These are phyloP conservation scores for Rhodamnia rubescens DNA, from an alignment of 345 rosid genomes.

Conservation along the genomic window DNA sequence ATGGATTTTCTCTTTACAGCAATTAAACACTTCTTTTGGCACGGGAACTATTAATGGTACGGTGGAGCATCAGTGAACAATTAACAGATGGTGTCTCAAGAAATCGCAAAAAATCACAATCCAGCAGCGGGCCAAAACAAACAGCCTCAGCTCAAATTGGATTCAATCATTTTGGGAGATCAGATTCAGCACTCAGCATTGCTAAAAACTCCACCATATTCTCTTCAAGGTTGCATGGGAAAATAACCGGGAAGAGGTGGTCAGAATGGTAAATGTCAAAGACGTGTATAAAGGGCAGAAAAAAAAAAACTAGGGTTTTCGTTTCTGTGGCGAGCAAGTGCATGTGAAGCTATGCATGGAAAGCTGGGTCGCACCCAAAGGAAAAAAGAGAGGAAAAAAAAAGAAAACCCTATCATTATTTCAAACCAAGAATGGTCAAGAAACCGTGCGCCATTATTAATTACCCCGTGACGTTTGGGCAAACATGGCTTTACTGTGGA, in stretches of 20 bases:
- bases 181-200: not conserved
- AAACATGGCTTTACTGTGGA: conserved; percentile 55
- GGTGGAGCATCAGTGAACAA: not conserved
- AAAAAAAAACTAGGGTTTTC: conserved; percentile 16
- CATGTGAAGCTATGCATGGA: conserved; percentile 68
- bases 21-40: not conserved
- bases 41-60: not conserved
- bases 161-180: not conserved
- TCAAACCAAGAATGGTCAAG: conserved; percentile 33
- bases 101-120: not conserved
- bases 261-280: conserved; percentile 28
- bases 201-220: not conserved
- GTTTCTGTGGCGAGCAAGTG: conserved; percentile 20
- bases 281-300: not conserved
- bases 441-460: conserved; percentile 27
- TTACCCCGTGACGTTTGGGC: conserved; percentile 35
- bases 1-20: not conserved
- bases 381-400: not conserved
- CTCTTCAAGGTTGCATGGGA: conserved; percentile 1
- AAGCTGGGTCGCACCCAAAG: conserved; percentile 32
- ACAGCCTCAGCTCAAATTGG: not conserved
- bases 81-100: not conserved
- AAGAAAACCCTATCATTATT: not conserved
- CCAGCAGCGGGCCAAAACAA: not conserved
- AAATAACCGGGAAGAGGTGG: conserved; percentile 13